Base-by-base conservation (phyloP, 306 rosid genomes). In the Sophora flavescens region DNA sequence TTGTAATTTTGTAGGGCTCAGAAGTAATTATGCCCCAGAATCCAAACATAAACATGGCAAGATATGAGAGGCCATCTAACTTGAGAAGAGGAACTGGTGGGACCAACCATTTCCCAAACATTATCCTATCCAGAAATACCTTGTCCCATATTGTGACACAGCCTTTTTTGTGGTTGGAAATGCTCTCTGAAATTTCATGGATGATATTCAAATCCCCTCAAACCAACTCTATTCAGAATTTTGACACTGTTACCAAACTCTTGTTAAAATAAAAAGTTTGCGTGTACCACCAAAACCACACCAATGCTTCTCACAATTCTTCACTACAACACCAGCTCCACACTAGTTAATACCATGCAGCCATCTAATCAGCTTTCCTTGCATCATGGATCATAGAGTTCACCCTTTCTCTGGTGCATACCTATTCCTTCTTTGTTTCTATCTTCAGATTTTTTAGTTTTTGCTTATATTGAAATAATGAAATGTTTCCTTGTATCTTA, bases 81-180 rank as follows among this genome's bases (percentile, higher is more conserved):
- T 59, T 36, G 74, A 48, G 1, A 47, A 22, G 45, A 82, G 79
- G 14, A 70, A 82, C 78, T 67, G 2, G 78, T 69, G 84, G 81
- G 85, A 26, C 85, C 86, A 62, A 53, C 32, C 13, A 38, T 33
- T 42, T 44, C 57, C 66, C 72, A 70, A 79, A 80, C 86, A 79
- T 87, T 86, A 92, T 93, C 98, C 90, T 91, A 91, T 91, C 93
- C 90, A 89, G 51, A 85, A 86, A 83, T 85, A 87, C 57, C 69
- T 39, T 77, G 84, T 79, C 84, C 82, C 85, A 79, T 80, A 70
- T 68, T 66, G 82, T 66, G 17, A 73, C 61, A 0, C 13, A 4
- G 6, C 58, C 22, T 1, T 1, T 39, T 54, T 68, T 45, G 71
- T 86, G 89, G 93, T 59, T 54, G 53, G 35, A 75, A 83, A 60